Percentiles rank a stretch among this genome's conserved stretches.
Evolutionary conservation across 257 asterid genomes (phyloP).

Genomic region (Nicotiana tomentosiformis): DNA sequence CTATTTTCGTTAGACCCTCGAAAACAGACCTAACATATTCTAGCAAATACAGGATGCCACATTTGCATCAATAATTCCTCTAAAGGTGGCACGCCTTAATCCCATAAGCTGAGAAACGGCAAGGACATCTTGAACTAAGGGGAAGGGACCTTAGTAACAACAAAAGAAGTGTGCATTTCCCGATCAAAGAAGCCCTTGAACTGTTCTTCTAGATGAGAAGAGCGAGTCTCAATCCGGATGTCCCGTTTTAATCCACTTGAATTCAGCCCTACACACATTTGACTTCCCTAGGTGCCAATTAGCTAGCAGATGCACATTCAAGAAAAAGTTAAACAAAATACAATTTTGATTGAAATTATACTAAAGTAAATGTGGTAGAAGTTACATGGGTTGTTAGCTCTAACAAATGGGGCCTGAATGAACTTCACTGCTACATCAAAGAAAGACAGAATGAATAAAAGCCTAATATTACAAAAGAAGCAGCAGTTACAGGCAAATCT

Average conservation of each 20-base stretch:
- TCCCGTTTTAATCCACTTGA: background rate
- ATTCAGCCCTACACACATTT: background rate
- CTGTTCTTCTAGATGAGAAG: too few relatives aligned
- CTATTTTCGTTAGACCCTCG: too few relatives aligned
- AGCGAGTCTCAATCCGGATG: too few relatives aligned
- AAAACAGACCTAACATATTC: background rate
- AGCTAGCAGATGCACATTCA: background rate
- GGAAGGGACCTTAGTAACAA: too few relatives aligned
- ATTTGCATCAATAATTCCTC: too few relatives aligned
- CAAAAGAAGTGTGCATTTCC: too few relatives aligned
- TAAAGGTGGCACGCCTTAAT: too few relatives aligned
- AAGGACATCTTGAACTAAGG: too few relatives aligned
- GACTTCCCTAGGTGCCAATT: background rate
- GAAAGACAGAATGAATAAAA: conserved; percentile 23
- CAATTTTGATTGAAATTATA: conserved; percentile 7
- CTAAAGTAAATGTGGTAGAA: conserved; percentile 13
- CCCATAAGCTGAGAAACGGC: too few relatives aligned
- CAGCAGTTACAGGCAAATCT: conserved; percentile 20
- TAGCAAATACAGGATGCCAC: background rate
- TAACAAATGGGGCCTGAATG: conserved; percentile 31
- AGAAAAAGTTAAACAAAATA: background rate
- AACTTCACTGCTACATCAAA: conserved; percentile 33
- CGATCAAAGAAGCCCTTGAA: too few relatives aligned
- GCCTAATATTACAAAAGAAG: conserved; percentile 42
- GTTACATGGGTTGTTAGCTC: conserved; percentile 26